A percentile compares a stretch with the other conserved stretches of the same genome.
These are phyloP conservation scores for Pseudocercospora macadamiae DNA, from an alignment of 2,329 filamentous ascomycete genomes.

Conservation along the genomic window DNA sequence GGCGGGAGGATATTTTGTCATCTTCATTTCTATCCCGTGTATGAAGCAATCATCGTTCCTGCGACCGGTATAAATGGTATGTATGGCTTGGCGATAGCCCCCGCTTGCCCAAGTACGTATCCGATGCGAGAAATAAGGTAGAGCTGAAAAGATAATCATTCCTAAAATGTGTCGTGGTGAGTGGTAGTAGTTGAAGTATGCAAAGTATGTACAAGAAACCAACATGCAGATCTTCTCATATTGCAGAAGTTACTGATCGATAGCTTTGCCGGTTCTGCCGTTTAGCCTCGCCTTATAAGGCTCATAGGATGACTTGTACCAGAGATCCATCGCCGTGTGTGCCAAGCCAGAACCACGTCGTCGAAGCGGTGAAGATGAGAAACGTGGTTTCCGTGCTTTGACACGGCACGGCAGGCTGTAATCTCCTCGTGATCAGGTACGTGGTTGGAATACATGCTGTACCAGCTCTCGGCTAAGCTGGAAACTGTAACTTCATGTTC, in stretches of 20 bases:
- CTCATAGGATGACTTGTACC: background rate
- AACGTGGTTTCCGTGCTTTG: background rate
- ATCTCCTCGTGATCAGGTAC: background rate
- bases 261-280: background rate
- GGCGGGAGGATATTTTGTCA: too few relatives aligned
- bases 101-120: too few relatives aligned
- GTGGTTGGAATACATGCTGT: background rate
- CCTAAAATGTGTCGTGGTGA: too few relatives aligned
- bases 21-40: background rate
- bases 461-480: background rate
- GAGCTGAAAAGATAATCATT: too few relatives aligned
- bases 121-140: too few relatives aligned
- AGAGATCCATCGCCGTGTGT: too few relatives aligned
- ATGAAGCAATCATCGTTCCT: background rate
- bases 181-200: too few relatives aligned
- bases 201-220: too few relatives aligned
- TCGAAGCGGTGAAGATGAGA: background rate
- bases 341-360: background rate
- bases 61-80: background rate
- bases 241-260: background rate
- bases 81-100: background rate
- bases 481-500: background rate
- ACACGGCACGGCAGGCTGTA: background rate
- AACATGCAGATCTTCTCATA: background rate
- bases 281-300: conserved; percentile 1